A percentile compares a stretch with the other conserved stretches of the same genome.
Evolutionary conservation across 2,329 filamentous ascomycete genomes (phyloP).

Genomic region (Diaporthe vaccinii): DNA sequence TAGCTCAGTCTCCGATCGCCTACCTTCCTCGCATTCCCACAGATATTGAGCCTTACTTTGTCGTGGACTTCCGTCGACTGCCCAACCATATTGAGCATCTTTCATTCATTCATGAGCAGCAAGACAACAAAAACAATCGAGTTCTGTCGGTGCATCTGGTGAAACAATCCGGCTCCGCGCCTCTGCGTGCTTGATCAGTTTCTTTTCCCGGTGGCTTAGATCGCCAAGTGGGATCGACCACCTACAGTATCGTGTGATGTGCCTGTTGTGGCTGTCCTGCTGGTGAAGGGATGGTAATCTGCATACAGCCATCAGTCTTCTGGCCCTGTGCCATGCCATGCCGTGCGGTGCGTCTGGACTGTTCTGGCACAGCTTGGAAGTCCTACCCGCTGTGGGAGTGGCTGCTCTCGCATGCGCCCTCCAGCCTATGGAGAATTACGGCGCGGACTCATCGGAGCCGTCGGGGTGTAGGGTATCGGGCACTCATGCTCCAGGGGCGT

Average conservation of each 20-base stretch:
- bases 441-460: slow-evolving; percentile 13
- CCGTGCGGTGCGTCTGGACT: neutral
- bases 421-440: slow-evolving; percentile 3
- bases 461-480: slow-evolving; percentile 12
- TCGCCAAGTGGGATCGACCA: slow-evolving; percentile 28
- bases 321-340: neutral
- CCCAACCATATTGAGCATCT: too few relatives aligned
- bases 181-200: slow-evolving; percentile 4
- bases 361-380: neutral
- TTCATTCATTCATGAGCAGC: neutral
- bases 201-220: slow-evolving; percentile 18
- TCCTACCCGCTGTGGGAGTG: neutral
- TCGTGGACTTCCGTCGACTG: neutral
- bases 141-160: neutral
- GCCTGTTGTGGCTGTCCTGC: neutral
- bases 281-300: slow-evolving; percentile 18
- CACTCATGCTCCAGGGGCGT: slow-evolving; percentile 6
- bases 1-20: neutral
- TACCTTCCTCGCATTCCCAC: neutral
- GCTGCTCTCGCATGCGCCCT: neutral
- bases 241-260: slow-evolving; percentile 4
- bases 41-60: neutral
- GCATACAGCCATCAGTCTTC: slow-evolving; percentile 23
- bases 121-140: neutral
- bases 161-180: neutral